Evolutionary conservation across 192 early-diverging fungal species (phyloP).

Genomic region (Backusella tuberculispora): DNA sequence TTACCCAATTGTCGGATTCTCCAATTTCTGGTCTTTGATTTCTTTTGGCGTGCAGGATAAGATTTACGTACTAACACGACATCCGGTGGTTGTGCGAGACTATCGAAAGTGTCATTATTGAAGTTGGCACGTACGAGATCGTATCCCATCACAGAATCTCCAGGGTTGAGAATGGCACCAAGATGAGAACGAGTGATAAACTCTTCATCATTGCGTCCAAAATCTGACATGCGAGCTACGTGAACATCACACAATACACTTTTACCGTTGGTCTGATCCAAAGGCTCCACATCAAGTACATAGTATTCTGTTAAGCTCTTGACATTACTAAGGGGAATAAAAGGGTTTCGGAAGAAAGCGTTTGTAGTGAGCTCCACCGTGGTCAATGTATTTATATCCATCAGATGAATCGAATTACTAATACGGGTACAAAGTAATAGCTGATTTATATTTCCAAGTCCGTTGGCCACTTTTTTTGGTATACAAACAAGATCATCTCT

Average conservation of each 20-base stretch:
- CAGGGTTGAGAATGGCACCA: constrained; percentile 86
- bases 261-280: constrained; percentile 75
- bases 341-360: constrained; percentile 86
- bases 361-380: constrained; percentile 71
- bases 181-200: constrained; percentile 91
- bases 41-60: constrained; percentile 89
- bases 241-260: constrained; percentile 88
- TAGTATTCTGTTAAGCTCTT: constrained; percentile 92
- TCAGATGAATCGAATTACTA: constrained; percentile 81
- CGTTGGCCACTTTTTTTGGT: constrained; percentile 82
- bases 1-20: constrained; percentile 86
- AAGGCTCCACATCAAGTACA: constrained; percentile 89
- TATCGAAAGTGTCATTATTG: constrained; percentile 86
- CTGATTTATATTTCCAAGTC: constrained; percentile 83
- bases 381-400: constrained; percentile 88
- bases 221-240: constrained; percentile 75
- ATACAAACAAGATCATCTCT: constrained; percentile 94
- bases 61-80: constrained; percentile 92
- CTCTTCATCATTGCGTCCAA: constrained; percentile 85
- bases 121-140: constrained; percentile 87
- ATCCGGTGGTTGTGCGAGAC: constrained; percentile 76
- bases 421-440: constrained; percentile 85
- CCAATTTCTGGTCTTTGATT: constrained; percentile 87
- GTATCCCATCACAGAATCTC: constrained; percentile 93
- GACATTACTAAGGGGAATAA: constrained; percentile 71